These are phyloP conservation scores for Acanthamoeba pearcei DNA, from an alignment of 208 protist genomes.

Conservation along the genomic window DNA sequence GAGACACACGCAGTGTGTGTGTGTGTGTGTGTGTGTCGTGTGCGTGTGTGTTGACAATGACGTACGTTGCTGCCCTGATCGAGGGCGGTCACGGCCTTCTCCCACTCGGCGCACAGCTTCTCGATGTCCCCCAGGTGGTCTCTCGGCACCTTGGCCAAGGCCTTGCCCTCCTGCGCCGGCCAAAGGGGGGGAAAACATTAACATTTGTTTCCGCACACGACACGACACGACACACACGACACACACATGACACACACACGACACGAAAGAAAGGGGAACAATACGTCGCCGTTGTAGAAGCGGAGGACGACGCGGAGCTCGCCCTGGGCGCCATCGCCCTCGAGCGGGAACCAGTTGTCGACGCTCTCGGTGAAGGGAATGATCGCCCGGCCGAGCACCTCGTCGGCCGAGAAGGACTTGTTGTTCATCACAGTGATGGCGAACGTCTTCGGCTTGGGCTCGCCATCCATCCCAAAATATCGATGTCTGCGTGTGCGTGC, in stretches of 20 bases:
- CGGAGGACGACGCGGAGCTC: slow-evolving; percentile 54
- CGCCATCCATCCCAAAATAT: slow-evolving; percentile 68
- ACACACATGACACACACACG: neutral
- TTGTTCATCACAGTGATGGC: slow-evolving; percentile 65
- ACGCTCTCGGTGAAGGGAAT: slow-evolving; percentile 69
- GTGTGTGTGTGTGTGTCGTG: too few species aligned
- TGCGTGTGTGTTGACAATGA: too few species aligned
- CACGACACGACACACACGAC: neutral
- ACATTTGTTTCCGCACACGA: neutral
- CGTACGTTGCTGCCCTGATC: slow-evolving; percentile 9
- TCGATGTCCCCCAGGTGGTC: slow-evolving; percentile 12
- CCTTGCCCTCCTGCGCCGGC: slow-evolving; percentile 19
- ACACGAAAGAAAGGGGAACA: neutral
- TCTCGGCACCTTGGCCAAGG: slow-evolving; percentile 33
- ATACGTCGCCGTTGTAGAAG: slow-evolving; percentile 69
- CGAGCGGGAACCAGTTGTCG: slow-evolving; percentile 58
- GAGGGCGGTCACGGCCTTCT: slow-evolving; percentile 14
- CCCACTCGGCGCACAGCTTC: slow-evolving; percentile 52
- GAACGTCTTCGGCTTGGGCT: slow-evolving; percentile 68
- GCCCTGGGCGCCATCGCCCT: slow-evolving; percentile 60
- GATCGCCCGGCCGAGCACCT: slow-evolving; percentile 24
- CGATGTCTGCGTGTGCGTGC: neutral
- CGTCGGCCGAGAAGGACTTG: slow-evolving; percentile 66
- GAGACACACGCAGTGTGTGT: neutral
- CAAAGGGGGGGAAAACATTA: neutral